These are phyloP conservation scores for Floccularia luteovirens DNA, from an alignment of 768 basidiomycete genomes.

Conservation along the genomic window DNA sequence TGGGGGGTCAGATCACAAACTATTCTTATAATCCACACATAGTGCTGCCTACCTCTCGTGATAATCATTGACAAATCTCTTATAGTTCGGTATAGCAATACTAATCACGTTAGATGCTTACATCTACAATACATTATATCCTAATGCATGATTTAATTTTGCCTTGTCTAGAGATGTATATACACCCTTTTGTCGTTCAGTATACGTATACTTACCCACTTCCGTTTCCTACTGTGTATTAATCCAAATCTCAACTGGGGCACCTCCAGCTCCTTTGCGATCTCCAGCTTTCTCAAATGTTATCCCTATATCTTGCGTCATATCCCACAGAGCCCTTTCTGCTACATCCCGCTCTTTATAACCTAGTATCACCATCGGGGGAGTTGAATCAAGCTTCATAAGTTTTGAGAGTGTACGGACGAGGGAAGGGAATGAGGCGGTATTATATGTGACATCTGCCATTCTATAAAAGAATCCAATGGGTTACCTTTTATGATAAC, in stretches of 20 bases:
- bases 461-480: constrained; percentile 54
- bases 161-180: background rate
- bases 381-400: constrained; percentile 21
- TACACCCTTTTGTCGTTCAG: too few relatives aligned
- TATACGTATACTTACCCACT: too few relatives aligned
- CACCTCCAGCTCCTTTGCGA: constrained; percentile 51
- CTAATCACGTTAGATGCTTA: too few relatives aligned
- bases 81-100: too few relatives aligned
- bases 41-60: too few relatives aligned
- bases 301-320: constrained; percentile 45
- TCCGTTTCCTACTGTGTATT: constrained; percentile 16
- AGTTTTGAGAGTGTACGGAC: constrained; percentile 57
- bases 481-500: background rate
- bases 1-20: too few relatives aligned
- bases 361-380: constrained; percentile 54
- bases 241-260: constrained; percentile 68
- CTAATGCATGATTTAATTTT: too few relatives aligned
- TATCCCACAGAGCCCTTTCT: constrained; percentile 71
- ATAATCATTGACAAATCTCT: too few relatives aligned
- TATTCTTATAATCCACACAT: too few relatives aligned
- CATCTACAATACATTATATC: too few relatives aligned
- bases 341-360: constrained; percentile 82
- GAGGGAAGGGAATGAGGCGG: constrained; percentile 73
- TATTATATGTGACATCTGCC: constrained; percentile 93
- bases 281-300: constrained; percentile 47